These are phyloP conservation scores for Mallotus nudiflorus DNA, from an alignment of 345 rosid genomes.

Conservation along the genomic window DNA sequence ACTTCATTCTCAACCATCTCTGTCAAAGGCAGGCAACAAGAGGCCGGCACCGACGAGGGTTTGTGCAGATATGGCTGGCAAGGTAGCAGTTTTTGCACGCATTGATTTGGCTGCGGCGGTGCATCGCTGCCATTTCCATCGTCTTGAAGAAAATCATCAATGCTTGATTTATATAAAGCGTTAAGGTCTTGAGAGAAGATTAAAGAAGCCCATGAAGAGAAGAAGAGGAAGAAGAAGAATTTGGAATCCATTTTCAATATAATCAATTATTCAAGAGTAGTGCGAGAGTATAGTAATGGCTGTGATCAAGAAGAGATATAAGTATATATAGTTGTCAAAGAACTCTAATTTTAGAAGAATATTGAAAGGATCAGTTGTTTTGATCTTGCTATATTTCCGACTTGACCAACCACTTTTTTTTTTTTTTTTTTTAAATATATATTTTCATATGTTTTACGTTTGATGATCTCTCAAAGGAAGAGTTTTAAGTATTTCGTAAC, in stretches of 20 bases:
- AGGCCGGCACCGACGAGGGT: constrained; percentile 26
- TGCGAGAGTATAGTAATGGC: no score
- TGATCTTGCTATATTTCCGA: neutral
- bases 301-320: no score
- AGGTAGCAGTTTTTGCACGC: constrained; percentile 45
- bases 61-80: constrained; percentile 40
- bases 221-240: constrained; percentile 2
- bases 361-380: neutral
- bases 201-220: neutral
- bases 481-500: no score
- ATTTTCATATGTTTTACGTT: no score
- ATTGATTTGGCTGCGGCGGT: constrained; percentile 13
- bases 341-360: neutral
- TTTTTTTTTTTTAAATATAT: no score
- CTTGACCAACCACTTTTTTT: neutral
- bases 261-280: no score
- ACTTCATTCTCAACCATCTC: constrained; percentile 29
- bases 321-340: neutral
- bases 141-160: neutral
- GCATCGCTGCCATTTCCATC: neutral
- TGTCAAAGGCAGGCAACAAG: constrained; percentile 56
- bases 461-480: no score
- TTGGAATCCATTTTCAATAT: constrained; percentile 15
- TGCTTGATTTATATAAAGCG: neutral
- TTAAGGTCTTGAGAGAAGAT: neutral